Evolutionary conservation across 2,329 filamentous ascomycete genomes (phyloP).

Genomic region (Fusarium poae): DNA sequence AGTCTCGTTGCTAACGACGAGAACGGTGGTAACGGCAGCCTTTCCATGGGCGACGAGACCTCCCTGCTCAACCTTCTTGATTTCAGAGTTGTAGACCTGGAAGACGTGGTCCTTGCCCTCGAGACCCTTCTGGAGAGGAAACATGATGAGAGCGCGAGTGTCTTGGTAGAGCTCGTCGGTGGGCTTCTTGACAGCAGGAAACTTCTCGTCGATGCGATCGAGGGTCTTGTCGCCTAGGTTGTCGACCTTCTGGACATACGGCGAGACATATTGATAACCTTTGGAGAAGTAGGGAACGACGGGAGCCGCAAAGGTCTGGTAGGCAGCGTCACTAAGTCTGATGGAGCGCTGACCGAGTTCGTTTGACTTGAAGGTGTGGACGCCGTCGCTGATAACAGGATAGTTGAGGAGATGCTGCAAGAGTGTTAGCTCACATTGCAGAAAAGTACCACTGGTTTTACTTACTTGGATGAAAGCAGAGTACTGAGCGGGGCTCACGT

Average conservation of each 20-base stretch:
- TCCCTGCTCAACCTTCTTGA: conserved; percentile 73
- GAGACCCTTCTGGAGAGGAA: conserved; percentile 72
- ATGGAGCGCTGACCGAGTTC: conserved; percentile 87
- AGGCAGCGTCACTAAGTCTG: conserved; percentile 79
- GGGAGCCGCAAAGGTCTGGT: conserved; percentile 81
- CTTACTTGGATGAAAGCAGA: conserved; percentile 64
- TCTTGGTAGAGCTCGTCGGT: conserved; percentile 76
- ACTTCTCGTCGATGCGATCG: conserved; percentile 74
- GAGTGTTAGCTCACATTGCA: conserved; percentile 12
- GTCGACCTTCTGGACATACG: conserved; percentile 88
- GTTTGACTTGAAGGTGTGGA: conserved; percentile 83
- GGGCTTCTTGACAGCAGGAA: conserved; percentile 81
- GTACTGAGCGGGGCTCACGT: conserved; percentile 58
- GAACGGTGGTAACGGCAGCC: conserved; percentile 75
- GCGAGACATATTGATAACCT: conserved; percentile 84
- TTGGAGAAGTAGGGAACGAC: conserved; percentile 77
- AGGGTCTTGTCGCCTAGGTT: conserved; percentile 79
- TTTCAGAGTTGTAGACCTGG: conserved; percentile 68
- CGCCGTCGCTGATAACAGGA: conserved; percentile 83
- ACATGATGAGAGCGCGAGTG: conserved; percentile 70
- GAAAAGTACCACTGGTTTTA: neutral
- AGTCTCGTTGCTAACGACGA: conserved; percentile 75
- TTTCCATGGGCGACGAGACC: conserved; percentile 76
- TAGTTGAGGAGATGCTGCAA: conserved; percentile 84
- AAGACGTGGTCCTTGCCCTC: conserved; percentile 74